Base-by-base conservation (phyloP, 495 filamentous ascomycete genomes). In the Podospora conica region DNA sequence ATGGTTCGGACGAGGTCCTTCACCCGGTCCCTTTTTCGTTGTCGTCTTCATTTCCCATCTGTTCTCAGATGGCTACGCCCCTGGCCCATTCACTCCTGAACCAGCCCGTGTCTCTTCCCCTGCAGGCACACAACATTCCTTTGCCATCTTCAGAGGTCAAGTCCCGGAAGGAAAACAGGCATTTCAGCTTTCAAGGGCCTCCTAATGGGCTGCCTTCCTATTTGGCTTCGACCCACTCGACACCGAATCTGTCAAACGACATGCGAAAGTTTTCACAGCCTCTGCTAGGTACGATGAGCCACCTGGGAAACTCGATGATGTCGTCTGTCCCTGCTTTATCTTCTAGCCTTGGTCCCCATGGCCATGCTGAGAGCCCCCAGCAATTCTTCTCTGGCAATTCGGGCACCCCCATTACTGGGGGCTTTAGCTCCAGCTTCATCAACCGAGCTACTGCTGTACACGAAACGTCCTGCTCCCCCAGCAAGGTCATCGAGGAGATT, bases 61-160 rank as follows among this genome's bases (percentile, higher is more conserved):
- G 76, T 0, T 58, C 73, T 4, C 74, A 78, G 48, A 67, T 80
- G n/a, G 73, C 76, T 18, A 73, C 76, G 3, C 75, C 76, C 55
- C 73, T 82, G 18, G 75, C 78, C 0, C 72, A 80, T 40, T 80
- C 80, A 20, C 71, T 82, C 20, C 65, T 82, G 28, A 80, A 80
- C 66, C 80, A 82, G 60, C 77, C 80, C 8, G 67, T 76, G 18
- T 75, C 78, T 1, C 67, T 78, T 20, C 75, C 77, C 1, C 66
- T 76, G 15, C 71, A 71, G 10, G 61, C 68, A 18, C 70, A 74
- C 28, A 67, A 57, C 23, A 66, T 75, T 54, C 60, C 67, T 3
- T 68, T 74, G 3, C 73, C 77, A 0, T 68, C 74, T 22, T 67
- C 74, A 27, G 77, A 81, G 58, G 31, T 75, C 60, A 78, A 74